Evolutionary conservation across 257 asterid genomes (phyloP).

Genomic region (Gentiana macrophylla): DNA sequence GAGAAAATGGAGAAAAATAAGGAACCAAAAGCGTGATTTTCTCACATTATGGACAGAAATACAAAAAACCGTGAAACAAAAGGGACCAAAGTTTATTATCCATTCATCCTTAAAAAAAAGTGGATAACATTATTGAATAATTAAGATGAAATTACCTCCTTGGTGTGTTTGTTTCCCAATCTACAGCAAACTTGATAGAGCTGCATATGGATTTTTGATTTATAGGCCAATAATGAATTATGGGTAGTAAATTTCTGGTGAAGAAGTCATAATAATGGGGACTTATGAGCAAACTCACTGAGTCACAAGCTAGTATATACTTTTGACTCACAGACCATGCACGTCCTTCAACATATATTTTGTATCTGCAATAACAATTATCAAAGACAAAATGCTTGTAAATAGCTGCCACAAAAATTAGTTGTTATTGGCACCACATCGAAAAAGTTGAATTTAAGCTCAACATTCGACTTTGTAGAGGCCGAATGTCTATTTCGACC

Average conservation of each 20-base stretch:
- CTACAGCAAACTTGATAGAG: slow-evolving; percentile 64
- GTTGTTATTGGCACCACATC: no score
- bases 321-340: slow-evolving; percentile 91
- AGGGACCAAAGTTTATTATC: no score
- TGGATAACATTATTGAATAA: no score
- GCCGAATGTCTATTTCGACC: no score
- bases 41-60: no score
- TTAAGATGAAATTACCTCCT: slow-evolving; percentile 28
- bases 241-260: slow-evolving; percentile 68
- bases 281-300: slow-evolving; percentile 46
- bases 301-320: slow-evolving; percentile 79
- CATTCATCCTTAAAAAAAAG: no score
- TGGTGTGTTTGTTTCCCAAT: slow-evolving; percentile 62
- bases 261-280: slow-evolving; percentile 66
- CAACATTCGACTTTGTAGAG: no score
- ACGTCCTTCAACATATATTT: slow-evolving; percentile 72
- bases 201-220: slow-evolving; percentile 28
- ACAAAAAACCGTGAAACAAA: no score
- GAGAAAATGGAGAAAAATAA: no score
- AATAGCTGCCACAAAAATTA: not conserved
- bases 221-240: slow-evolving; percentile 76
- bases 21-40: no score
- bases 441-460: no score
- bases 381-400: not conserved
- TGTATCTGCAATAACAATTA: slow-evolving; percentile 39